These are phyloP conservation scores for Aspergillus wentii DNA, from an alignment of 495 filamentous ascomycete species.

Conservation along the genomic window DNA sequence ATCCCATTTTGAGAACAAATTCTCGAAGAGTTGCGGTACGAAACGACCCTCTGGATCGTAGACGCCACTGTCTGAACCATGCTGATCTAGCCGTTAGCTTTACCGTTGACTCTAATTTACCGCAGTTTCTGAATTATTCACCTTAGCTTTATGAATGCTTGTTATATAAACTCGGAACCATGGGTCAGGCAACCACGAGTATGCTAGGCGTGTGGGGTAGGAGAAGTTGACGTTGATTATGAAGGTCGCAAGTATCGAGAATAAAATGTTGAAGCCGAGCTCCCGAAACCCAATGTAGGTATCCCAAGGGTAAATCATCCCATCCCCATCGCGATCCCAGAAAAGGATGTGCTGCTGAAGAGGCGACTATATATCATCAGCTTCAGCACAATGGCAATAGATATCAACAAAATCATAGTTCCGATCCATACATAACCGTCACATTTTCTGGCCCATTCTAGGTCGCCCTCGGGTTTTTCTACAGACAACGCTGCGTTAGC, in stretches of 20 bases:
- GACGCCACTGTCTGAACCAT: slow-evolving; percentile 48
- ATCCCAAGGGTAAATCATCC: slow-evolving; percentile 47
- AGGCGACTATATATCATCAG: slow-evolving; percentile 21
- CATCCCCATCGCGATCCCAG: slow-evolving; percentile 48
- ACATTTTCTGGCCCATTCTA: not conserved
- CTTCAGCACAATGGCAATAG: too few relatives aligned
- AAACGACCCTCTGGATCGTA: slow-evolving; percentile 54
- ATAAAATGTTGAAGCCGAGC: slow-evolving; percentile 45
- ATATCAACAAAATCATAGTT: too few relatives aligned
- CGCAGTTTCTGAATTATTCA: not conserved
- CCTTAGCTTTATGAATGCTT: slow-evolving; percentile 51
- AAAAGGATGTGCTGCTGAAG: slow-evolving; percentile 52
- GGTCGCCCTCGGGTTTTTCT: not conserved
- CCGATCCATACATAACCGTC: not conserved
- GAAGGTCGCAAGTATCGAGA: slow-evolving; percentile 36
- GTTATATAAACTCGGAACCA: slow-evolving; percentile 47
- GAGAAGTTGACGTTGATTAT: slow-evolving; percentile 48
- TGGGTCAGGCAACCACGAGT: slow-evolving; percentile 35
- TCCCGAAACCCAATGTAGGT: slow-evolving; percentile 49
- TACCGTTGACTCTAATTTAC: not conserved
- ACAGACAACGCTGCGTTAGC: not conserved
- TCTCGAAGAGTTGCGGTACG: slow-evolving; percentile 51
- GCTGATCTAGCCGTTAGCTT: too few relatives aligned
- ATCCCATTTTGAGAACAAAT: slow-evolving; percentile 53
- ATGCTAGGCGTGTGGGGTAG: slow-evolving; percentile 40